phyloP scores from a whole-genome alignment of 1,284 basidiomycete genomes.

The Cystobasidium sp. region DNA sequence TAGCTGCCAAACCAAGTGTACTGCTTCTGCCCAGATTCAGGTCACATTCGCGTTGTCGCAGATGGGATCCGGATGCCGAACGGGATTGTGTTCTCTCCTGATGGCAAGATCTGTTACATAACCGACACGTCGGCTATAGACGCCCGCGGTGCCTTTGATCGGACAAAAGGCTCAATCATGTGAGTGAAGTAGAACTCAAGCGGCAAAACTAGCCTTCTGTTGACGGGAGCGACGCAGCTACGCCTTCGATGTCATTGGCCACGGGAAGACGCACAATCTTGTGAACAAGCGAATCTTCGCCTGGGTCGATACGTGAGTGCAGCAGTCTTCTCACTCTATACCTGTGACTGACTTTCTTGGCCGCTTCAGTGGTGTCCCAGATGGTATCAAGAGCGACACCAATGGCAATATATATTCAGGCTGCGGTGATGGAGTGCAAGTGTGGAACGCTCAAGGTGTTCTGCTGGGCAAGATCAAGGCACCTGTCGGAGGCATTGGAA shows the following conservation, averaged over 20 bases:
- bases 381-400: conserved; percentile 48
- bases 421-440: conserved; percentile 48
- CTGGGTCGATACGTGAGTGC: conserved; percentile 21
- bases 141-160: conserved; percentile 53
- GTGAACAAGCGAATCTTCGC: conserved; percentile 25
- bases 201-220: conserved; percentile 1
- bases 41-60: conserved; percentile 46
- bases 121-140: conserved; percentile 48
- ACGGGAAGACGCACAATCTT: conserved; percentile 2
- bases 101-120: conserved; percentile 43
- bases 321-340: neutral
- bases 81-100: conserved; percentile 46
- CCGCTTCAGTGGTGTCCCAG: conserved; percentile 42
- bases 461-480: conserved; percentile 40
- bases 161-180: conserved; percentile 50
- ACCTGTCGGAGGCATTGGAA: conserved; percentile 10
- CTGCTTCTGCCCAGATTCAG: conserved; percentile 48
- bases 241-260: conserved; percentile 13
- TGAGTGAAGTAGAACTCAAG: conserved; percentile 46
- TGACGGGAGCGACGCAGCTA: neutral
- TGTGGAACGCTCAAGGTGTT: conserved; percentile 28
- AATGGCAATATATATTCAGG: conserved; percentile 48
- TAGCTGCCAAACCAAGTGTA: conserved; percentile 50
- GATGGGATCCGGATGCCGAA: conserved; percentile 45
- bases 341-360: neutral